Evolutionary conservation across 345 rosid genomes (phyloP).

Genomic region (Geranium brycei): DNA sequence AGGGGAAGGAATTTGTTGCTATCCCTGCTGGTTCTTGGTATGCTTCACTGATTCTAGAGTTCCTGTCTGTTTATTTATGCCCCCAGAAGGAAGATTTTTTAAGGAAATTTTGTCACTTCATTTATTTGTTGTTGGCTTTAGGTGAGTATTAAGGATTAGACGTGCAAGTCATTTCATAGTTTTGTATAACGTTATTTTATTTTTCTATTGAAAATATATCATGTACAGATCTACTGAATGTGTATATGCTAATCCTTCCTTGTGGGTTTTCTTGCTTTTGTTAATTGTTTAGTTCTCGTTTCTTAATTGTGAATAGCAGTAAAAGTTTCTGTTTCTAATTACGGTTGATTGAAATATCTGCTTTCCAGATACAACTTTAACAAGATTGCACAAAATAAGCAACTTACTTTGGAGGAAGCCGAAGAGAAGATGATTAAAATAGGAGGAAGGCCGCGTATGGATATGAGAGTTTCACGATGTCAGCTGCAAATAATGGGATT

Average conservation of each 20-base stretch:
- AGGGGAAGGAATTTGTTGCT: slow-evolving; percentile 73
- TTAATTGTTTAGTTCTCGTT: too few relatives aligned
- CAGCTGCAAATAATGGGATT: slow-evolving; percentile 80
- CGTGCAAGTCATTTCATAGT: background rate
- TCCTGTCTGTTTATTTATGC: background rate
- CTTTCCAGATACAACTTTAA: slow-evolving; percentile 26
- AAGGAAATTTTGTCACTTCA: background rate
- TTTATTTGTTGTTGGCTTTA: too few relatives aligned
- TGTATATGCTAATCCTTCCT: too few relatives aligned
- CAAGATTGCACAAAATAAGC: slow-evolving; percentile 95
- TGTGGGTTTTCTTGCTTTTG: too few relatives aligned
- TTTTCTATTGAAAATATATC: too few relatives aligned
- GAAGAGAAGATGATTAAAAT: slow-evolving; percentile 95
- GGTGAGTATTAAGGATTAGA: background rate
- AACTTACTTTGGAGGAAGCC: slow-evolving; percentile 93
- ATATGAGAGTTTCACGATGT: slow-evolving; percentile 96
- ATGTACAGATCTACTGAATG: too few relatives aligned
- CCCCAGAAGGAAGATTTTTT: background rate
- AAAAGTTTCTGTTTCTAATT: too few relatives aligned
- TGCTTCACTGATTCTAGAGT: slow-evolving; percentile 4
- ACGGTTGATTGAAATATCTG: too few relatives aligned
- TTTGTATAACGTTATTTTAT: too few relatives aligned
- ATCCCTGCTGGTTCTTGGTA: slow-evolving; percentile 98
- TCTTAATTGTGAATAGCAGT: too few relatives aligned
- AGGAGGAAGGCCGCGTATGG: slow-evolving; percentile 96